Base-by-base conservation (phyloP, 1,284 basidiomycete species). In the Puccinia novopanici region DNA sequence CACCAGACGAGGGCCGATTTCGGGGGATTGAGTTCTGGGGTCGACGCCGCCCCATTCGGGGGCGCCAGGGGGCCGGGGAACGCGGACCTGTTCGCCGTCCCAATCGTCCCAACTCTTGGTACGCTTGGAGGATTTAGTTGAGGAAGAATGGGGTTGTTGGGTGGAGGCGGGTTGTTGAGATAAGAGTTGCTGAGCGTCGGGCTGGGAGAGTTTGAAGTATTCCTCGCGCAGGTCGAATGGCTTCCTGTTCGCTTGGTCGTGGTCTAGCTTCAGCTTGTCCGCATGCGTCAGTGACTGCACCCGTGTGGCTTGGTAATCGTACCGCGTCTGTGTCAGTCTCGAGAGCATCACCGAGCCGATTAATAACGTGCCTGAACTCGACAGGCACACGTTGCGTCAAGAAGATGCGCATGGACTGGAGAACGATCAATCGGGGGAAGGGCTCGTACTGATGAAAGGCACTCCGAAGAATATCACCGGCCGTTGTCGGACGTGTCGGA, bases 381-480 rank as follows among this genome's bases (percentile, higher is more conserved):
- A 50, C 15, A 22, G 50, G 24, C 0, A 50, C 34, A 34, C 1
- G 34, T 34, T 34, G 34, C 4, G 34, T 40, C 2, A 12, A 30
- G 50, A 40, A 8, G 10, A 30, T 55, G 34, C 17, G 17, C 0
- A 3, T 67, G 9, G 12, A 10, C 22, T 70, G 5, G 42, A 45
- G 2, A 52, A 27, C 48, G 13, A 24, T 30, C 15, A 30, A 50
- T 4, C 3, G 2, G 9, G 27, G 22, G 50, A 6, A 40, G 34
- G 50, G 48, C 22, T 55, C 75, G 45, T 83, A 19, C 82, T 73
- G n/a, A 85, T 45, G 75, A 86, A 86, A 42, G 85, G 85, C 48
- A 85, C 78, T 9, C 85, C 85, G 54, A 85, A 86, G 79, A 84
- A 83, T 48, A 86, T 83, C 27, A 85, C 82, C 17, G 85, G 85